These are phyloP conservation scores for Pythium folliculosum DNA, from an alignment of 352 stramenopile genomes.

Conservation along the genomic window DNA sequence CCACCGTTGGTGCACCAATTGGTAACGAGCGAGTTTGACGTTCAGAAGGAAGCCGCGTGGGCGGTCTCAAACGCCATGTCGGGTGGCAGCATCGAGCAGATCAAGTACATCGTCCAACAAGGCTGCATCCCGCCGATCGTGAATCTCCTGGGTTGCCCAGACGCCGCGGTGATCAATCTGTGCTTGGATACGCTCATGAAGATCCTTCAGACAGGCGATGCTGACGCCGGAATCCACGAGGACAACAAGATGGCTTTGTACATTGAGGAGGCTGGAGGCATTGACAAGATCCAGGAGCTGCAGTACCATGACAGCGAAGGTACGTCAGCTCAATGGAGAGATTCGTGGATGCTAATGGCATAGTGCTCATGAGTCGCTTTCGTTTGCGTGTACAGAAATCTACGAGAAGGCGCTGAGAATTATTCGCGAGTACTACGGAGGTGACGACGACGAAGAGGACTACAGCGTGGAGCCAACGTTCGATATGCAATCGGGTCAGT, in stretches of 20 bases:
- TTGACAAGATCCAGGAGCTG: conserved; percentile 97
- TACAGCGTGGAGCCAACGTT: conserved; percentile 52
- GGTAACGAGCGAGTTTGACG: conserved; percentile 67
- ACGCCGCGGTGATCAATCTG: conserved; percentile 97
- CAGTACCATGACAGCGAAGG: conserved; percentile 97
- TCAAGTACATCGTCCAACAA: conserved; percentile 97
- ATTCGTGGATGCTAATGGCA: not conserved
- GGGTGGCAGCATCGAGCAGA: conserved; percentile 88
- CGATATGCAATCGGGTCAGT: conserved; percentile 54
- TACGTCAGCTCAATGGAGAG: conserved; percentile 38
- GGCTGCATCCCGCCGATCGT: conserved; percentile 97
- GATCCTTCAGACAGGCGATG: conserved; percentile 85
- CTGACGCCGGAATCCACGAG: conserved; percentile 75
- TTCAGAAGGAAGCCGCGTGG: conserved; percentile 86
- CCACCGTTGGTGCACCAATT: conserved; percentile 66
- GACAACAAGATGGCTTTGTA: conserved; percentile 96
- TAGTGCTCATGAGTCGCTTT: not conserved
- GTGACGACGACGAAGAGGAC: conserved; percentile 96
- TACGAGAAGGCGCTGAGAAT: conserved; percentile 95
- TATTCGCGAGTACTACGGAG: conserved; percentile 97
- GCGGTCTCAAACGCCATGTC: conserved; percentile 82
- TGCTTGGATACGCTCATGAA: conserved; percentile 98
- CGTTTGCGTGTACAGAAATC: conserved; percentile 55
- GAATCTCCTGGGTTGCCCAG: conserved; percentile 91
- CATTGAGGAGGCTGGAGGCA: conserved; percentile 95